These are phyloP conservation scores for Chiua virens DNA, from an alignment of 768 basidiomycete genomes.

Conservation along the genomic window DNA sequence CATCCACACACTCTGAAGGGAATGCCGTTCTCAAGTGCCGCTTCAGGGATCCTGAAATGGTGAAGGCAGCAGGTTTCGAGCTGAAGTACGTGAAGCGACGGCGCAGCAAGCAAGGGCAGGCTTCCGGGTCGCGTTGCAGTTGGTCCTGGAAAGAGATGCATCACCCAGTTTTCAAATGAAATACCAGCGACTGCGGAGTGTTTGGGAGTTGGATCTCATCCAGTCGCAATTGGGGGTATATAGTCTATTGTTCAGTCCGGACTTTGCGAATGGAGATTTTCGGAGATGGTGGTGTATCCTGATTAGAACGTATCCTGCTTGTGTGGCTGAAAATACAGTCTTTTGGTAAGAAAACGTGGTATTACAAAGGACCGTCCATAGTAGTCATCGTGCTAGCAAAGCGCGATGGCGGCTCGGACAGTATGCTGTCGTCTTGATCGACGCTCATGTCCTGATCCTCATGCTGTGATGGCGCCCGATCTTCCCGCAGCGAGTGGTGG, in stretches of 20 bases:
- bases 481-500: conserved; percentile 40
- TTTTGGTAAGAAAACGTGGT: too few species aligned
- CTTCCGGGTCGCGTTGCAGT: conserved; percentile 56
- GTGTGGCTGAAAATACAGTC: too few species aligned
- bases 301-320: conserved; percentile 18
- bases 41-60: conserved; percentile 51
- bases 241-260: conserved; percentile 30
- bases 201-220: conserved; percentile 66
- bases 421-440: conserved; percentile 26
- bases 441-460: conserved; percentile 30
- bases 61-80: conserved; percentile 82
- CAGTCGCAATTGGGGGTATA: conserved; percentile 12
- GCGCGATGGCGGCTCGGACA: conserved; percentile 30
- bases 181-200: conserved; percentile 59
- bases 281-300: conserved; percentile 35
- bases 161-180: conserved; percentile 77
- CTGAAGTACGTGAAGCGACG: conserved; percentile 59
- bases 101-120: conserved; percentile 43
- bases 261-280: conserved; percentile 22
- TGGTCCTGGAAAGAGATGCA: conserved; percentile 86
- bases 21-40: conserved; percentile 74
- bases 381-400: conserved; percentile 39
- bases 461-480: conserved; percentile 2
- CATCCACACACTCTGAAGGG: conserved; percentile 58
- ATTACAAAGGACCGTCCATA: conserved; percentile 35